Percentiles rank a stretch among this genome's conserved stretches.
phyloP scores from a whole-genome alignment of 345 rosid species.

The Euphorbia peplus region DNA sequence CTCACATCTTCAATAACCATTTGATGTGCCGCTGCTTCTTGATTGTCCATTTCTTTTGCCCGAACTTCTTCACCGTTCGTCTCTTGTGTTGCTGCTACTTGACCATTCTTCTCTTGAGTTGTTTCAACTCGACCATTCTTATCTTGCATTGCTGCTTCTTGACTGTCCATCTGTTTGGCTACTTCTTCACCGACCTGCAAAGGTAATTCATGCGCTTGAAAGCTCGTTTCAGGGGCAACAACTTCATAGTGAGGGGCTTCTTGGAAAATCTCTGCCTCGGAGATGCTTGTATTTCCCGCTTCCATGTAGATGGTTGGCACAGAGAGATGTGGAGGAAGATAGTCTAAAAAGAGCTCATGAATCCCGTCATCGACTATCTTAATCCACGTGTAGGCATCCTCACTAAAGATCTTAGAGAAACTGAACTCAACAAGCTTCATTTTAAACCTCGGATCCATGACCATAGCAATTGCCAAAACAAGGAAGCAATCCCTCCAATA shows the following conservation, averaged over 20 bases:
- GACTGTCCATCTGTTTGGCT: background rate
- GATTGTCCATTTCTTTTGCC: background rate
- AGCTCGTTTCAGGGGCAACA: slow-evolving; percentile 6
- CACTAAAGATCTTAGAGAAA: slow-evolving; percentile 67
- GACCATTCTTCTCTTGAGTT: slow-evolving; percentile 7
- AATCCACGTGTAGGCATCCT: slow-evolving; percentile 69
- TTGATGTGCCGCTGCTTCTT: too few relatives aligned
- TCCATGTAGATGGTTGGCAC: slow-evolving; percentile 38
- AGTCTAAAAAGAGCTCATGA: slow-evolving; percentile 72
- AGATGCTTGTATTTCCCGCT: slow-evolving; percentile 32
- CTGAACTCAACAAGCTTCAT: slow-evolving; percentile 87
- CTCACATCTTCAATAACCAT: slow-evolving; percentile 3
- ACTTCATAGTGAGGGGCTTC: background rate
- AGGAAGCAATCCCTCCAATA: slow-evolving; percentile 81
- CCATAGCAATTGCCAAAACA: slow-evolving; percentile 70
- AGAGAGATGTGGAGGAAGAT: slow-evolving; percentile 38
- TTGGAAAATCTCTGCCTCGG: slow-evolving; percentile 33
- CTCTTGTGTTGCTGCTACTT: slow-evolving; percentile 25
- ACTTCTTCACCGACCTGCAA: background rate
- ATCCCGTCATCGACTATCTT: slow-evolving; percentile 67
- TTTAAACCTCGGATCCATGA: slow-evolving; percentile 92
- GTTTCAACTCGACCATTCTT: background rate
- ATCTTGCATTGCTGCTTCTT: background rate
- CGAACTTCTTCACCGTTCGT: background rate
- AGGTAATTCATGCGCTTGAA: slow-evolving; percentile 18